Conservation (phyloP, 2,329 filamentous ascomycete species). For the Lachnellula cervina region DNA sequence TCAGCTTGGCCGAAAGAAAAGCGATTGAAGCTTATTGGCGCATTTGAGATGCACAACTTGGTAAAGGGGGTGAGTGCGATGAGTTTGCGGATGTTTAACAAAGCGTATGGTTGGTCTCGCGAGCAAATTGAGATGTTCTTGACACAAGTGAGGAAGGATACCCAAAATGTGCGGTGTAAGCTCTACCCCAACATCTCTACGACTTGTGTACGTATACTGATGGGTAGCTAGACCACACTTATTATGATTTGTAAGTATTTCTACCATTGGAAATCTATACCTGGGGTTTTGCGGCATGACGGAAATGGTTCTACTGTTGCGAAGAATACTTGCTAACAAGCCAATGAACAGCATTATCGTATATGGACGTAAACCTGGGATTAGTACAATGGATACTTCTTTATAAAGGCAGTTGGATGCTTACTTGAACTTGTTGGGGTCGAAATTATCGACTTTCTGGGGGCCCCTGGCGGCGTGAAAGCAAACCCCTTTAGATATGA, state of each 20-base stretch:
- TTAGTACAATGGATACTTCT: not conserved
- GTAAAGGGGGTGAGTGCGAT: slow-evolving; percentile 13
- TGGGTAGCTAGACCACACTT: not conserved
- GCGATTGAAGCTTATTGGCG: slow-evolving; percentile 16
- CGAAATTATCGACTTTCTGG: not conserved
- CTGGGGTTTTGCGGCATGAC: not conserved
- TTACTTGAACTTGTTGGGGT: not conserved
- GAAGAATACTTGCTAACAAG: too few relatives aligned
- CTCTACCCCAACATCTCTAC: not conserved
- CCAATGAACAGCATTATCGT: not conserved
- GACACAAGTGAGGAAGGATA: slow-evolving; percentile 14
- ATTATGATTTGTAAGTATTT: not conserved
- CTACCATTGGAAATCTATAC: too few relatives aligned
- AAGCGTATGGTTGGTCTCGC: slow-evolving; percentile 13
- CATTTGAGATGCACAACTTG: slow-evolving; percentile 19
- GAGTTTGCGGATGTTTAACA: slow-evolving; percentile 16
- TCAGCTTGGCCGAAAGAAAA: slow-evolving; percentile 17
- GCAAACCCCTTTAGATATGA: too few relatives aligned
- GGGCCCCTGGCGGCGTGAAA: too few relatives aligned
- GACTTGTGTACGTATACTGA: not conserved
- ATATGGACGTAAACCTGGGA: not conserved
- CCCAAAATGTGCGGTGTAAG: slow-evolving; percentile 9
- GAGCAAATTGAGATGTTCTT: slow-evolving; percentile 16
- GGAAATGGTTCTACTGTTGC: not conserved
- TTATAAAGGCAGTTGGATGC: too few relatives aligned